Conservation (phyloP, 2,329 filamentous ascomycete genomes). For the Grosmannia clavigera region DNA sequence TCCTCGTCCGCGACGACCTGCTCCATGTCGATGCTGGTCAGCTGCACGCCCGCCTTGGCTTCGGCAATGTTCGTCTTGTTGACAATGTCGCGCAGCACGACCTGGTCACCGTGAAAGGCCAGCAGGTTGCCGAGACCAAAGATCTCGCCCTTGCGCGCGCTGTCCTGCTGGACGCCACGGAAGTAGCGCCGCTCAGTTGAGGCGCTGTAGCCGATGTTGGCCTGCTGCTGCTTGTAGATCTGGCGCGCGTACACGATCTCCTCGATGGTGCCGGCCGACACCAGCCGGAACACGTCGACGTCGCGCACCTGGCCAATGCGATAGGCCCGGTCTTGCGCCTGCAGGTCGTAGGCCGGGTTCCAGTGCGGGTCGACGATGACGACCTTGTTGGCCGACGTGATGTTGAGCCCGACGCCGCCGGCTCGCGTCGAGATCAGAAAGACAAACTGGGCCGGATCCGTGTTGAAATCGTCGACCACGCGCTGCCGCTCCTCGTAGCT, state of each 20-base stretch:
- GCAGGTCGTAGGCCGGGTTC: constrained; percentile 90
- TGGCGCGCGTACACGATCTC: constrained; percentile 95
- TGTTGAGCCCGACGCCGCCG: constrained; percentile 88
- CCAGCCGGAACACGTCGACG: constrained; percentile 87
- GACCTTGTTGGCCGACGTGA: constrained; percentile 95
- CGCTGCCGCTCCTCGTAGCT: constrained; percentile 70
- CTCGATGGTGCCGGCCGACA: constrained; percentile 86
- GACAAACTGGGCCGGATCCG: constrained; percentile 75
- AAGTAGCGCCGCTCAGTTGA: constrained; percentile 91
- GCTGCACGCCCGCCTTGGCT: constrained; percentile 69
- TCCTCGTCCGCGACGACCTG: constrained; percentile 44
- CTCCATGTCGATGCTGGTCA: constrained; percentile 65
- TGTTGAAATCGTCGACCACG: constrained; percentile 83
- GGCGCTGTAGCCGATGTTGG: constrained; percentile 92
- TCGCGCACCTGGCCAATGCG: constrained; percentile 86
- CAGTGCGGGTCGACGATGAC: constrained; percentile 95
- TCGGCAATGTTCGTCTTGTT: constrained; percentile 98
- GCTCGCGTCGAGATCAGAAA: constrained; percentile 93
- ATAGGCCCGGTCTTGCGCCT: constrained; percentile 93
- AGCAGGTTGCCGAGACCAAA: constrained; percentile 86
- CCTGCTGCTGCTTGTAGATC: constrained; percentile 98
- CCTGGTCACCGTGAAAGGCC: constrained; percentile 63
- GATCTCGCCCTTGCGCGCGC: constrained; percentile 77
- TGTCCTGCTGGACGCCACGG: constrained; percentile 79
- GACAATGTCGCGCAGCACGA: constrained; percentile 85